Base-by-base conservation (phyloP, 2,329 filamentous ascomycete genomes). In the Pseudogymnoascus sp. region DNA sequence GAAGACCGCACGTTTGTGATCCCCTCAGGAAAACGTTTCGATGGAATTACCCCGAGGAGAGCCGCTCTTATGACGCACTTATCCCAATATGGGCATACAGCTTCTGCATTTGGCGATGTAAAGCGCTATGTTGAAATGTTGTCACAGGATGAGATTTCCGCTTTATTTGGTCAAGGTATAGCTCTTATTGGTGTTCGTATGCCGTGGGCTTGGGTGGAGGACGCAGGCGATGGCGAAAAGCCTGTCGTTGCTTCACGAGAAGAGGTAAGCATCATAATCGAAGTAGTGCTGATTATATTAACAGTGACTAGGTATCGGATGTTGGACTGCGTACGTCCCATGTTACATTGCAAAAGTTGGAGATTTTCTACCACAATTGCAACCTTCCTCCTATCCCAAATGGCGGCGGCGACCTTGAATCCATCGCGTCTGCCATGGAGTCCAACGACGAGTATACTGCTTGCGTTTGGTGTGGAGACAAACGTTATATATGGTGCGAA, bases 61-160 rank as follows among this genome's bases (percentile, higher is more conserved):
- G 47, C 47, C 39, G 61, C 64, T n/a, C 38, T 70, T 16, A 20
- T 66, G 32, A 67, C 67, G n/a, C 71, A 70, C 62, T 41, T 72
- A 22, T 61, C 67, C 16, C 60, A 66, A 25, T 70, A 70, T 65
- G 68, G 68, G 2, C 64, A 67, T 62, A 67, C 67, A 7, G 68
- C 61, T 39, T 70, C 69, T n/a, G 67, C 66, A 1, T 73, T 69
- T 58, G 66, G 61, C 47, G 70, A 73, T 60, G 63, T 73, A 9
- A 69, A 65, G 50, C 63, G 62, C 22, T 71, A 64, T 57, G 64
- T 70, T 37, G 66, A 69, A 41, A 50, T 18, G 4, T 37, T 64
- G 22, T 14, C 30, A 41, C 18, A 35, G 4, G 35, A 37, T 9
- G 62, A 64, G 16, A 25, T 41, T 4, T 4, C 9, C 3, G 38